phyloP scores from a whole-genome alignment of 2,329 filamentous ascomycete genomes.

The Leptoxyphium fumago region DNA sequence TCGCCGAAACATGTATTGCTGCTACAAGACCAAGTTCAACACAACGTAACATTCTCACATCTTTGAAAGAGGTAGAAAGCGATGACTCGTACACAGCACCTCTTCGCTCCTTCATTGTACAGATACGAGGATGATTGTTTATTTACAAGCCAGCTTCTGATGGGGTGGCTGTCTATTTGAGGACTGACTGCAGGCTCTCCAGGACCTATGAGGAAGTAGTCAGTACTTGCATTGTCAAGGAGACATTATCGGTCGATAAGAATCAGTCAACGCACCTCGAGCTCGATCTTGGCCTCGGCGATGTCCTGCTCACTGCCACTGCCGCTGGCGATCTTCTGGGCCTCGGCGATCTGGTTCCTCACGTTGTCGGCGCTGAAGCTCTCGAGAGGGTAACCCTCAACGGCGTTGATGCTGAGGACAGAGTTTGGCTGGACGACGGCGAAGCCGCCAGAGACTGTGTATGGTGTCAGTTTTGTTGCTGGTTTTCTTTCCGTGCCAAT shows the following conservation, averaged over 20 bases:
- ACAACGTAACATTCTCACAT: slow-evolving; percentile 8
- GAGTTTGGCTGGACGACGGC: slow-evolving; percentile 94
- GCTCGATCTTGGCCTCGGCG: slow-evolving; percentile 96
- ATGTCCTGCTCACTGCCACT: slow-evolving; percentile 92
- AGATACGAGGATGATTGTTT: slow-evolving; percentile 19
- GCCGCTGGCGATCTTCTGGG: slow-evolving; percentile 85
- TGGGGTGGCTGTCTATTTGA: slow-evolving; percentile 48
- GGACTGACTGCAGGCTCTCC: slow-evolving; percentile 64
- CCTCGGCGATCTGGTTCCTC: slow-evolving; percentile 78
- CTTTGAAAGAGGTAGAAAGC: slow-evolving; percentile 22
- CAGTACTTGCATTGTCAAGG: neutral
- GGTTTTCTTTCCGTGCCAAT: neutral
- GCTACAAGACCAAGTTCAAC: too few relatives aligned
- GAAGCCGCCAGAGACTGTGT: slow-evolving; percentile 82
- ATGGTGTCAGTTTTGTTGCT: too few relatives aligned
- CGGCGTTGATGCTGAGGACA: slow-evolving; percentile 90
- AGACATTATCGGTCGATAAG: slow-evolving; percentile 13
- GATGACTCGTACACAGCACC: slow-evolving; percentile 15
- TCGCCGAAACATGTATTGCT: too few relatives aligned
- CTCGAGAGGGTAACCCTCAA: slow-evolving; percentile 87
- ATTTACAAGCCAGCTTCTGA: neutral
- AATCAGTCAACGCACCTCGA: slow-evolving; percentile 55
- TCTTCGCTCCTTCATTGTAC: slow-evolving; percentile 13
- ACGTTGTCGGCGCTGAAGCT: slow-evolving; percentile 89
- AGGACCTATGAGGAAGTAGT: slow-evolving; percentile 44